Percentiles rank a stretch among this genome's conserved stretches.
These are phyloP conservation scores for Mucor racemosus DNA, from an alignment of 371 early-diverging fungal genomes.

Conservation along the genomic window DNA sequence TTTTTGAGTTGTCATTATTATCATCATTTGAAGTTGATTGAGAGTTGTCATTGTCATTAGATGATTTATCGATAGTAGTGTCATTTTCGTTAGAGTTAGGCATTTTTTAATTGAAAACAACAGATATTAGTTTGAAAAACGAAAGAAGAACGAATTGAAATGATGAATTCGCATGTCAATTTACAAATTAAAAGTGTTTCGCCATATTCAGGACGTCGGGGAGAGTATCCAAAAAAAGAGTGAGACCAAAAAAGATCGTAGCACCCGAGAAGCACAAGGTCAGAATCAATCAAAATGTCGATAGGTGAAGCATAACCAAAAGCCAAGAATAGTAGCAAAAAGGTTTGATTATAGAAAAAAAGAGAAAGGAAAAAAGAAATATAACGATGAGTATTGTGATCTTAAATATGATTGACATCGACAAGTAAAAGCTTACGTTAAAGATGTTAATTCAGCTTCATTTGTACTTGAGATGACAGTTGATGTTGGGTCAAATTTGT, in stretches of 20 bases:
- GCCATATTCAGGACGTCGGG: slow-evolving; percentile 6
- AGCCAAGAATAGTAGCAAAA: slow-evolving; percentile 4
- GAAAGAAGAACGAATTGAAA: background rate
- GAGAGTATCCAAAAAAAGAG: background rate
- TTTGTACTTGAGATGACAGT: background rate
- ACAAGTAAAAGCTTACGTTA: background rate
- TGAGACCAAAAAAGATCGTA: background rate
- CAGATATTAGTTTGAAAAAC: background rate
- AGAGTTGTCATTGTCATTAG: background rate
- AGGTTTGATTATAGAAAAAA: background rate
- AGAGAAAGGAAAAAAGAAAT: background rate
- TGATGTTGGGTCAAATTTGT: background rate
- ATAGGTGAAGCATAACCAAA: background rate
- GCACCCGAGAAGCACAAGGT: background rate
- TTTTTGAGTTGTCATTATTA: background rate
- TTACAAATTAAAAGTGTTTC: background rate
- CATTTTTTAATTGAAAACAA: background rate
- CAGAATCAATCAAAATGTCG: slow-evolving; percentile 2
- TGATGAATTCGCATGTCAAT: background rate
- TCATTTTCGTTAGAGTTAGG: background rate
- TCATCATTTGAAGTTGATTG: background rate
- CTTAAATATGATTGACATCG: background rate
- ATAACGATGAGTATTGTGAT: background rate
- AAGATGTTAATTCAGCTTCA: background rate
- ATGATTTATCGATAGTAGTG: background rate